Conservation (phyloP, 805 yeast species). For the Blastobotrys robertii region DNA sequence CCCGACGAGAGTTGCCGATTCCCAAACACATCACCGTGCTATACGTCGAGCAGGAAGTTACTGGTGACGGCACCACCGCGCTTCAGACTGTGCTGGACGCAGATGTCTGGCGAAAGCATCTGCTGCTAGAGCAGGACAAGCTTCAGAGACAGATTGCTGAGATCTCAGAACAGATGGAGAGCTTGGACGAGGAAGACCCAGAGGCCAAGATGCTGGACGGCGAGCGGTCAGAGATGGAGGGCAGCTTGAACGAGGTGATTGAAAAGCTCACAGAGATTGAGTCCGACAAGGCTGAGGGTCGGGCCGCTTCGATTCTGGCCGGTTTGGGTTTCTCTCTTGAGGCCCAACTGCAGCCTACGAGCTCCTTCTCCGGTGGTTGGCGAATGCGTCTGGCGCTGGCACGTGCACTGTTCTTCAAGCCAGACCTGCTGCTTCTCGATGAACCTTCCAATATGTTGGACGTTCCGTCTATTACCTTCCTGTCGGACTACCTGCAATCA, state of each 20-base stretch:
- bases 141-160: slow-evolving; percentile 61
- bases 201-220: slow-evolving; percentile 73
- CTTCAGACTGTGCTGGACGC: slow-evolving; percentile 96
- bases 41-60: slow-evolving; percentile 95
- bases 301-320: slow-evolving; percentile 86
- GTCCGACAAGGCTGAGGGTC: slow-evolving; percentile 92
- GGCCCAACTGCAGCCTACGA: slow-evolving; percentile 75
- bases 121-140: slow-evolving; percentile 59
- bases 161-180: slow-evolving; percentile 52
- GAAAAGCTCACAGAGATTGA: slow-evolving; percentile 88
- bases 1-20: slow-evolving; percentile 86
- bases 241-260: slow-evolving; percentile 65
- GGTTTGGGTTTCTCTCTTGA: slow-evolving; percentile 93
- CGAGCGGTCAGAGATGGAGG: slow-evolving; percentile 80
- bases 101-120: slow-evolving; percentile 96
- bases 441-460: slow-evolving; percentile 99
- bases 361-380: slow-evolving; percentile 99
- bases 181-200: slow-evolving; percentile 19
- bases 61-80: slow-evolving; percentile 87
- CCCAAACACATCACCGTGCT: slow-evolving; percentile 93
- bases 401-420: slow-evolving; percentile 94
- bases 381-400: slow-evolving; percentile 99
- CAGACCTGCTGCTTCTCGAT: slow-evolving; percentile 85
- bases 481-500: slow-evolving; percentile 80
- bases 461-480: slow-evolving; percentile 93